Base-by-base conservation (phyloP, 768 basidiomycete species). In the Exidia glandulosa region DNA sequence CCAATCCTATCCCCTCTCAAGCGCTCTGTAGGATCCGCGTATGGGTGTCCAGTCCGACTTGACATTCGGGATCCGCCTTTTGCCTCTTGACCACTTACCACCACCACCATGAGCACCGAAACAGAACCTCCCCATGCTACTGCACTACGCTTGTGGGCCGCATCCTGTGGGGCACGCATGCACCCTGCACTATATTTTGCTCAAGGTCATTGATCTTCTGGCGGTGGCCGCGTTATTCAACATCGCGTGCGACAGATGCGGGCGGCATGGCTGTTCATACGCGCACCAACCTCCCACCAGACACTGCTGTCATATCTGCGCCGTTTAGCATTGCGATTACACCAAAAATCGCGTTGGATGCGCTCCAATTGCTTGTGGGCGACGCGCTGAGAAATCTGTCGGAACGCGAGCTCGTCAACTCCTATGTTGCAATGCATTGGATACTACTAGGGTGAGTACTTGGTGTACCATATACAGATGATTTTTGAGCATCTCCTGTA, bases 301-400 rank as follows among this genome's bases (percentile, higher is more conserved):
- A 88, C 64, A 71, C 77, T 9, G 76, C 73, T 13, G 75, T 88
- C 56, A 83, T 86, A 19, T 79, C 82, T 0, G 88, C 85, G 63
- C 88, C 90, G 0, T 82, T 88, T 64, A 70, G 75, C 2, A 75
- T 90, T 23, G 77, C 80, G 32, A 78, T 91, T 62, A 87, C 87
- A 0, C 76, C 77, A n/a, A 70, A 77, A 32, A 45, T 75, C 0
- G 76, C 85, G 2, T 67, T 69, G 57, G 61, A 64, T 1, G 80
- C 81, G 1, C 65, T 90, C 29, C 65, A n/a, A 36, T 64, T 0
- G 47, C 85, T 19, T 65, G 64, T 60, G 3, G 58, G 56, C 10
- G 57, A 59, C 5, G 56, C 54, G 16, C 65, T 73, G 63, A 67
- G 71, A n/a, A 61, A 63, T 19, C 85, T 83, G 81, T 74, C 78